Conservation (phyloP, 2,329 filamentous ascomycete genomes). For the Aspergillus melleus region DNA sequence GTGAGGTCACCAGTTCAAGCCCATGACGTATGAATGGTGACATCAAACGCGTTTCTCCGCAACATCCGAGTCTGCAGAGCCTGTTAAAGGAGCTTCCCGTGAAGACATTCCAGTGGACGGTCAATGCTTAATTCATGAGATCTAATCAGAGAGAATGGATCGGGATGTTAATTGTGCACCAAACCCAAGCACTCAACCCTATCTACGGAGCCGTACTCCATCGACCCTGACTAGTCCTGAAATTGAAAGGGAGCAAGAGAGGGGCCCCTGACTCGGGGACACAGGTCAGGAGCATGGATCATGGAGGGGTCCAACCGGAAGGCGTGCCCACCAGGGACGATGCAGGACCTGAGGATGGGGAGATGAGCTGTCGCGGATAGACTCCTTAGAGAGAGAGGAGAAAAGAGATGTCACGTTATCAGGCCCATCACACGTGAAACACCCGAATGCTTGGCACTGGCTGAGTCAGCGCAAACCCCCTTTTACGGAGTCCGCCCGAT, state of each 20-base stretch:
- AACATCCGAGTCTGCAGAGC: background rate
- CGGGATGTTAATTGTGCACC: too few species aligned
- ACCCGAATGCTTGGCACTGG: slow-evolving; percentile 15
- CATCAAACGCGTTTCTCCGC: background rate
- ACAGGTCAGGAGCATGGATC: background rate
- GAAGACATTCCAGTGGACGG: background rate
- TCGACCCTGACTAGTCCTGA: too few species aligned
- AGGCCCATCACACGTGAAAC: slow-evolving; percentile 14
- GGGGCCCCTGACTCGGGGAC: background rate
- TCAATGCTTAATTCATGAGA: background rate
- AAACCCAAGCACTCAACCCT: too few species aligned
- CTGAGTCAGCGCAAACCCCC: slow-evolving; percentile 37
- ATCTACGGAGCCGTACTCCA: too few species aligned
- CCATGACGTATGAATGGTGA: slow-evolving; percentile 13
- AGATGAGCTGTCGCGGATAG: background rate
- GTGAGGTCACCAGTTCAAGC: slow-evolving; percentile 14
- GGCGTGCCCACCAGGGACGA: too few species aligned
- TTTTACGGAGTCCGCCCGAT: slow-evolving; percentile 30
- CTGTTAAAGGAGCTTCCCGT: too few species aligned
- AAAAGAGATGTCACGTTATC: too few species aligned
- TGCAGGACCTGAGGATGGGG: background rate
- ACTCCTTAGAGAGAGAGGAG: too few species aligned
- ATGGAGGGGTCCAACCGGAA: background rate
- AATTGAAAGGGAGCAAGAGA: too few species aligned
- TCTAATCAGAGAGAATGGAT: too few species aligned